These are phyloP conservation scores for Ambrosia trifida DNA, from an alignment of 129 eudicot species.

Conservation along the genomic window DNA sequence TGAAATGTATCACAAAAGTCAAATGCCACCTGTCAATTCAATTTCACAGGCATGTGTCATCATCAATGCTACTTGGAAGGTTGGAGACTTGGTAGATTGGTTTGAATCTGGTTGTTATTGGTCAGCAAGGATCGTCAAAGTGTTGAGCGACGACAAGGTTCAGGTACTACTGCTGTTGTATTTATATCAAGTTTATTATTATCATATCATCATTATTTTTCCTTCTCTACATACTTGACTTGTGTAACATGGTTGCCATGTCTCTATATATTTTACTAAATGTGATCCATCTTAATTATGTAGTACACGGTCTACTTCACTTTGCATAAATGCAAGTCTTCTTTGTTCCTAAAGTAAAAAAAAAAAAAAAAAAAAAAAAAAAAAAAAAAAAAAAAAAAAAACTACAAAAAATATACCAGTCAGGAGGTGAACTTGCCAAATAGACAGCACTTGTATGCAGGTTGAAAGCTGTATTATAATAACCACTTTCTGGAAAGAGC, in stretches of 20 bases:
- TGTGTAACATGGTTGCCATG: neutral
- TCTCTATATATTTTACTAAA: neutral
- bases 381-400: too few species aligned
- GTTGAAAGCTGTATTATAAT: neutral
- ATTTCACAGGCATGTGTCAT: slow-evolving; percentile 52
- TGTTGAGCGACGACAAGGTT: slow-evolving; percentile 46
- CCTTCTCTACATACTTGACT: neutral
- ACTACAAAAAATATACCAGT: neutral
- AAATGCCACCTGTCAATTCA: slow-evolving; percentile 33
- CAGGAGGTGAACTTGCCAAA: neutral
- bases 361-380: too few species aligned
- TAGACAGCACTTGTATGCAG: neutral
- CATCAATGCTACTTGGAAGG: slow-evolving; percentile 47
- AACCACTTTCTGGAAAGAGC: too few species aligned
- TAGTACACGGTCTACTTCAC: too few species aligned
- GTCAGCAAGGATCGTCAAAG: slow-evolving; percentile 51
- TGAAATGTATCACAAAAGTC: slow-evolving; percentile 24
- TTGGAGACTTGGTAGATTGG: slow-evolving; percentile 73
- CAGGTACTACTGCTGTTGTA: slow-evolving; percentile 39
- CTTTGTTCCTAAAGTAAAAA: too few species aligned
- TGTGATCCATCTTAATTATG: neutral
- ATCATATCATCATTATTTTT: neutral
- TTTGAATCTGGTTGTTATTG: slow-evolving; percentile 43
- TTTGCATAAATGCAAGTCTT: too few species aligned
- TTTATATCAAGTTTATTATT: neutral